Evolutionary conservation across 768 basidiomycete species (phyloP), one percentile per base, ranked within the genome.

Genomic region (Panus rudis): DNA sequence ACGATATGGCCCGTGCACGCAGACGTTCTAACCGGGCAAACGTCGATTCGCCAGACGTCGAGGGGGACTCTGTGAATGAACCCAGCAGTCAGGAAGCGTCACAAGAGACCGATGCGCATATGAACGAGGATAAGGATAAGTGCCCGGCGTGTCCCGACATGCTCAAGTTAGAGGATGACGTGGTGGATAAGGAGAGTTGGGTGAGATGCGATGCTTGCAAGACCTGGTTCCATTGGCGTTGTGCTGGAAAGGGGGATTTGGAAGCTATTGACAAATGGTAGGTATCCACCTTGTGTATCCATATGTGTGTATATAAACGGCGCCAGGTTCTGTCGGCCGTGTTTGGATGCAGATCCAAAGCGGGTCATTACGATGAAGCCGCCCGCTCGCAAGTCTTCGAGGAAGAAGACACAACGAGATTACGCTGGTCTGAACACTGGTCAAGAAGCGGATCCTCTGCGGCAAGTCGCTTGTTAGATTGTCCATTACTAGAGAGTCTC

Each of bases 181-280:
- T 65, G 3, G 68, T 64, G 40, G 73, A 77, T 48, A 81, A 82
- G 58, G 84, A 87, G 50, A 78, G 68, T 53, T 92, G 89, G 90
- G 79, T 92, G 43, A 66, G 79, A 49, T 92, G 90, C 58, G 88
- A 90, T 54, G 72, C 73, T 17, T 89, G 85, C 68, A 82, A 81
- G 62, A 73, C 67, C 23, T 90, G 86, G 87, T 90, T 79, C 58
- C 86, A 90, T 56, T 91, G 86, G 84, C 68, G 75, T 46, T 90
- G 87, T 62, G 83, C 75, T 12, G 82, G 84, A 20, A 73, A 79
- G 33, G 71, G 71, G 28, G 79, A 81, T 48, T 69, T 82, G 10
- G 77, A 79, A 26, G 69, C 70, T 12, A 75, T 91, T 45, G 84
- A 87, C 59, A 89, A 84, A 71, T 89, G 84, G 87, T 84, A 54